Evolutionary conservation across 495 filamentous ascomycete genomes (phyloP).

Genomic region (Daldinia childiae): DNA sequence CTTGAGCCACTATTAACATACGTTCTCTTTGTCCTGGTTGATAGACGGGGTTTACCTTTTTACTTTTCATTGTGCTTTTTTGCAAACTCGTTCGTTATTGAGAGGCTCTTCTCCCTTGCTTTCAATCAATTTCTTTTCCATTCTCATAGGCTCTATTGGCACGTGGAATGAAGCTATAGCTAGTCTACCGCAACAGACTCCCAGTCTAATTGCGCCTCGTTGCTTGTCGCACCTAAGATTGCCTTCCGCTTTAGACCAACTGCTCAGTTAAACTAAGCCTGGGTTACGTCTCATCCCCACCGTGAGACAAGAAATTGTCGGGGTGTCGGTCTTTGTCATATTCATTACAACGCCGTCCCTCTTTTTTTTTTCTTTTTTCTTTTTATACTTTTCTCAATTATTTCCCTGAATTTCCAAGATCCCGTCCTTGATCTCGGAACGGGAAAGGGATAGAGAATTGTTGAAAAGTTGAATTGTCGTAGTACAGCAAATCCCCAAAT

Average conservation of each 20-base stretch:
- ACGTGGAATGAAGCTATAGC: constrained; percentile 34
- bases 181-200: constrained; percentile 7
- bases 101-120: constrained; percentile 29
- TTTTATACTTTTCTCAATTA: neutral
- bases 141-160: constrained; percentile 11
- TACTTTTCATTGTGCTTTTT: constrained; percentile 5
- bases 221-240: constrained; percentile 10
- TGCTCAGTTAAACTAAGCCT: constrained; percentile 5
- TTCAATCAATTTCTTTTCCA: constrained; percentile 17
- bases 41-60: constrained; percentile 11
- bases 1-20: constrained; percentile 29
- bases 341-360: constrained; percentile 7
- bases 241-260: constrained; percentile 13
- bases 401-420: neutral
- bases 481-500: constrained; percentile 1
- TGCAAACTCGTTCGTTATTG: constrained; percentile 1
- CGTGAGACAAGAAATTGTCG: constrained; percentile 10
- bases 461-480: constrained; percentile 3
- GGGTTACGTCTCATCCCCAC: constrained; percentile 11
- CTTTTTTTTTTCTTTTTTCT: constrained; percentile 5
- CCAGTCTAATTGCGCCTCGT: constrained; percentile 24
- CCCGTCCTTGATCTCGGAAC: constrained; percentile 13
- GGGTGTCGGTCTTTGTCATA: constrained; percentile 12
- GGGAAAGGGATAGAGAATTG: constrained; percentile 12
- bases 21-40: constrained; percentile 18